Evolutionary conservation across 192 early-diverging fungal genomes (phyloP).

Genomic region (Spinellus fusiger): DNA sequence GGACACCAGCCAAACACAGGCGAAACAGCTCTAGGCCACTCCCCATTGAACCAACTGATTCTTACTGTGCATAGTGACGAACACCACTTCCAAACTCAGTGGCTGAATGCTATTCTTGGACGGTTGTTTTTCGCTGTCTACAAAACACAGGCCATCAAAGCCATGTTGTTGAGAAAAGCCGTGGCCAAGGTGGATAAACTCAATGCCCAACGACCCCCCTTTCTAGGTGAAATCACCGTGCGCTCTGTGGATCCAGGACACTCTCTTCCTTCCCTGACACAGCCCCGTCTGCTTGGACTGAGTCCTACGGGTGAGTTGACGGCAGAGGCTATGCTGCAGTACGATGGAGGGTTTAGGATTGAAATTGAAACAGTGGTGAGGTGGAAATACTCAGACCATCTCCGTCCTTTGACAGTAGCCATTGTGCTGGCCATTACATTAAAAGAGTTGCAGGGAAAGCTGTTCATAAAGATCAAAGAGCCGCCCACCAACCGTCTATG

Average conservation of each 20-base stretch:
- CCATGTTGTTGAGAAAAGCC: constrained; percentile 60
- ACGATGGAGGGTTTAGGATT: constrained; percentile 69
- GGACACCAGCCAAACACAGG: too few relatives aligned
- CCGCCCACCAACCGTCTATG: constrained; percentile 84
- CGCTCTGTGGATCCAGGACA: constrained; percentile 74
- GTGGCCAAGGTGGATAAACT: constrained; percentile 62
- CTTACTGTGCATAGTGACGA: constrained; percentile 53
- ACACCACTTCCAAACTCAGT: constrained; percentile 51
- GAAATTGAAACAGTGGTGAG: constrained; percentile 62
- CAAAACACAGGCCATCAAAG: constrained; percentile 54
- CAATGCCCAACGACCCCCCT: constrained; percentile 57
- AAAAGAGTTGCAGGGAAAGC: constrained; percentile 66
- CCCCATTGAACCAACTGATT: constrained; percentile 39
- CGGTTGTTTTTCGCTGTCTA: constrained; percentile 74
- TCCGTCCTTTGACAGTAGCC: constrained; percentile 62
- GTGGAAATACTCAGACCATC: constrained; percentile 37
- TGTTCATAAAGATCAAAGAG: constrained; percentile 75
- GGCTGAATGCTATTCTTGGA: constrained; percentile 86
- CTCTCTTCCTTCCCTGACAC: constrained; percentile 73
- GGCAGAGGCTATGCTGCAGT: constrained; percentile 76
- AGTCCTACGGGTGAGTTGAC: constrained; percentile 63
- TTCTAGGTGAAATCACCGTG: constrained; percentile 79
- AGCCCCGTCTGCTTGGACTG: constrained; percentile 65
- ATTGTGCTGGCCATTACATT: constrained; percentile 76
- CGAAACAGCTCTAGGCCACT: constrained; percentile 31